Evolutionary conservation across 108 stramenopile species (phyloP).

Genomic region (Discostella pseudostelligera): DNA sequence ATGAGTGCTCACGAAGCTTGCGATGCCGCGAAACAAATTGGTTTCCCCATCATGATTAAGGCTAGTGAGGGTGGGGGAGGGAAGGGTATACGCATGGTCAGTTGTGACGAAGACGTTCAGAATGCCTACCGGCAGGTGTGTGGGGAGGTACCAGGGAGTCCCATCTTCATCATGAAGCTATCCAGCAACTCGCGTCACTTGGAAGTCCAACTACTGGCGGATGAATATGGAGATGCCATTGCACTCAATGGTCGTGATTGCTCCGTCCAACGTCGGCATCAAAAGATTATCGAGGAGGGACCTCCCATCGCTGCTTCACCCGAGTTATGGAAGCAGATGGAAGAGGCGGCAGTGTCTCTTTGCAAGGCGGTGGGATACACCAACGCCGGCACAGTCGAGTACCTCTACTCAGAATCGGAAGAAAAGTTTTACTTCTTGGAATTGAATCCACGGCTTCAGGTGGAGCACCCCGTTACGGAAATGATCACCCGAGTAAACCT

Average conservation of each 20-base stretch:
- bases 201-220: conserved; percentile 98
- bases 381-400: conserved; percentile 99
- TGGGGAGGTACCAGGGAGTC: conserved; percentile 97
- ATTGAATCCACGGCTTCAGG: conserved; percentile 97
- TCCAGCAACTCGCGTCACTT: conserved; percentile 90
- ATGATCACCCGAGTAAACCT: conserved; percentile 97
- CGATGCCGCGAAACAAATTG: conserved; percentile 81
- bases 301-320: conserved; percentile 94
- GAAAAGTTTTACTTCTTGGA: conserved; percentile 97
- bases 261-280: conserved; percentile 97
- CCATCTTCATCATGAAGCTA: conserved; percentile 98
- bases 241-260: conserved; percentile 99
- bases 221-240: conserved; percentile 96
- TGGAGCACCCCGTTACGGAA: conserved; percentile 99
- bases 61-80: conserved; percentile 99
- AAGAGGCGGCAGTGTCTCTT: conserved; percentile 93
- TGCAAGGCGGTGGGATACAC: conserved; percentile 98
- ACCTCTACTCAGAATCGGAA: conserved; percentile 91
- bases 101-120: conserved; percentile 69
- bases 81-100: conserved; percentile 95
- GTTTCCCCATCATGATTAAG: conserved; percentile 99
- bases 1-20: conserved; percentile 73
- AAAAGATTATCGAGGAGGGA: conserved; percentile 99
- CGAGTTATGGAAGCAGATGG: conserved; percentile 94
- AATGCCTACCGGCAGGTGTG: conserved; percentile 96